phyloP scores from a whole-genome alignment of 805 yeast genomes.

The Candida sanyiensis region DNA sequence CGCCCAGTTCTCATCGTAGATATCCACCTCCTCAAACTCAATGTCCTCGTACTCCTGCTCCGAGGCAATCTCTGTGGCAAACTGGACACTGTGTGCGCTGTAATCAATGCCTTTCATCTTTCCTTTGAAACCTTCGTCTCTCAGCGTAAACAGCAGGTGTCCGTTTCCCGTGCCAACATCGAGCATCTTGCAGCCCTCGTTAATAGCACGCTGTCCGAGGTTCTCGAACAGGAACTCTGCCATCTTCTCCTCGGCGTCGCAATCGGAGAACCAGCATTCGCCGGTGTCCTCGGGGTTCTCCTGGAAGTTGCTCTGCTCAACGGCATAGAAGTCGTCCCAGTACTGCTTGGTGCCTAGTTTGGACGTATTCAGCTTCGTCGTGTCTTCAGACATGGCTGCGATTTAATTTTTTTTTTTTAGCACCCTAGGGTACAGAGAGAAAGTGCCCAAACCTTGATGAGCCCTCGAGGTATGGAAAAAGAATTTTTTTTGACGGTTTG shows the following conservation, averaged over 20 bases:
- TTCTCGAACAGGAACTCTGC: slow-evolving; percentile 61
- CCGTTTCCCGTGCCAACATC: slow-evolving; percentile 98
- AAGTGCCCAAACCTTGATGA: too few species aligned
- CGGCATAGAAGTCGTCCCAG: slow-evolving; percentile 84
- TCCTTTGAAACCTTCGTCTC: slow-evolving; percentile 58
- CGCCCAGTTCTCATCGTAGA: slow-evolving; percentile 40
- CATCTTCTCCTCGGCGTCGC: slow-evolving; percentile 86
- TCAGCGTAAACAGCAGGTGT: slow-evolving; percentile 67
- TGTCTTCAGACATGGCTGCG: slow-evolving; percentile 33
- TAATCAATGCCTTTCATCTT: slow-evolving; percentile 77
- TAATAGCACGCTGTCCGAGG: slow-evolving; percentile 31
- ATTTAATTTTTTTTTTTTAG: too few species aligned
- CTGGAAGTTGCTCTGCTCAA: slow-evolving; percentile 66
- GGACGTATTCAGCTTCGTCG: slow-evolving; percentile 58
- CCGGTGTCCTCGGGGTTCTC: slow-evolving; percentile 83
- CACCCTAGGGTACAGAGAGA: too few species aligned
- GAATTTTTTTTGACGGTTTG: too few species aligned
- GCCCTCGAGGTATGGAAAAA: too few species aligned
- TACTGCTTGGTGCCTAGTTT: slow-evolving; percentile 83
- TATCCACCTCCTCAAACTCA: slow-evolving; percentile 62
- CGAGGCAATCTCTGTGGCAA: slow-evolving; percentile 58
- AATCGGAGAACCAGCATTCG: slow-evolving; percentile 94
- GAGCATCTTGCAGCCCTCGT: slow-evolving; percentile 38
- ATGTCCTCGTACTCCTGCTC: slow-evolving; percentile 35
- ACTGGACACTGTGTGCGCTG: slow-evolving; percentile 69